Base-by-base conservation (phyloP, 345 rosid species). In the Aegle marmelos region DNA sequence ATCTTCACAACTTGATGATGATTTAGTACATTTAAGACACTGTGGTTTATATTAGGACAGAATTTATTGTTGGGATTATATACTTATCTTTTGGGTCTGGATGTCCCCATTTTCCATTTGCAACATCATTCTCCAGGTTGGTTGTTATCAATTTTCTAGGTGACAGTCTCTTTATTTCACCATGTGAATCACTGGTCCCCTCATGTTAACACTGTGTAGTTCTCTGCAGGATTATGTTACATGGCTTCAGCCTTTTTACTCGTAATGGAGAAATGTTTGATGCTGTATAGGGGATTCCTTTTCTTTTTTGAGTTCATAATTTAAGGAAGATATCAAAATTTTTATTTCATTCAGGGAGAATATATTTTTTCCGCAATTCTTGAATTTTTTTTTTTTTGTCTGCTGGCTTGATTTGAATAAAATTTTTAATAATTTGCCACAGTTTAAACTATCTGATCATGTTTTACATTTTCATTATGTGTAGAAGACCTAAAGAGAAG, bases 401-500 rank as follows among this genome's bases (percentile, higher is more conserved):
- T 59, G 25, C 33, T 41, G 53, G 45, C 34, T 25, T 72, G 25
- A 53, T 72, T 67, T 36, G 45, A 24, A 66, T 82, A 71, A 72
- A 57, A 73, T 2, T 72, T 74, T 59, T 53, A 11, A 61, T 16
- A 17, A 25, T 33, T 73, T 37, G 41, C 45, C 9, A 17, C 67
- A 63, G 24, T 50, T 77, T 77, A 54, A 41, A 36, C 28, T 60
- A 66, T 64, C 59, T 59, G 58, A 58, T 64, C 11, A 48, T 72
- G 14, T 63, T 79, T 81, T 74, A 78, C n/a, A 21, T 81, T 78
- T 79, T 77, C 45, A 37, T 76, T 45, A 25, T 73, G 65, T 84
- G 84, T 89, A 97, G 99, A 84, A 86, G 92, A 79, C 86, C 84
- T 70, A 94, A 82, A 86, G 98, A 94, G 24, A 93, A 94, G 90